phyloP scores from a whole-genome alignment of 306 rosid genomes.

The Crotalaria pallida region DNA sequence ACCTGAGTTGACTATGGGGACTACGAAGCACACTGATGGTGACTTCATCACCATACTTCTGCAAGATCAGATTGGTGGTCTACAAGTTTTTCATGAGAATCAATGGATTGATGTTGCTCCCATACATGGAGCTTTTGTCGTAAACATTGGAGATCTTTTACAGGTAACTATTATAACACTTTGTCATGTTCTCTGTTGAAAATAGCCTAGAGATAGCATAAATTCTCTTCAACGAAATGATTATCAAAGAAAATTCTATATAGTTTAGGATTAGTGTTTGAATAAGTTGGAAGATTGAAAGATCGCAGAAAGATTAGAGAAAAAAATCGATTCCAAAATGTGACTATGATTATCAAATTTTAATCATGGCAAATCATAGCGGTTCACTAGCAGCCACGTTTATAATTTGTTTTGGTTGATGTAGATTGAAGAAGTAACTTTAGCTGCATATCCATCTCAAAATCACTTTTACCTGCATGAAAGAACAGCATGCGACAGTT shows the following conservation, averaged over 20 bases:
- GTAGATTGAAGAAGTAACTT: not conserved
- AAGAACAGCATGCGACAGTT: not conserved
- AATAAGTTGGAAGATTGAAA: not conserved
- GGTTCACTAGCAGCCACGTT: not conserved
- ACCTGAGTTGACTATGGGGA: constrained; percentile 29
- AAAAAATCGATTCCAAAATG: not conserved
- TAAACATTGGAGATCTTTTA: not conserved
- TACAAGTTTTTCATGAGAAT: constrained; percentile 30
- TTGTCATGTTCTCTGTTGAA: no score
- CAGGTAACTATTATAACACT: no score
- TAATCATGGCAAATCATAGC: not conserved
- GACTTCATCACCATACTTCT: constrained; percentile 38
- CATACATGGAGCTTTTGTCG: constrained; percentile 20
- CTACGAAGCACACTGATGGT: constrained; percentile 24
- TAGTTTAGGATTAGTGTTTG: not conserved
- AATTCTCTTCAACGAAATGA: no score
- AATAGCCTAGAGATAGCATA: no score
- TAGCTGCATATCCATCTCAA: not conserved
- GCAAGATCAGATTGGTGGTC: constrained; percentile 49
- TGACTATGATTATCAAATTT: not conserved
- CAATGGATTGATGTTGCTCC: constrained; percentile 26
- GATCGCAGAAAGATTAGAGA: not conserved
- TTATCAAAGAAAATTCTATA: not conserved
- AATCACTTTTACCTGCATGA: not conserved
- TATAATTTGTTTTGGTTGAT: not conserved